Base-by-base conservation (phyloP, 495 filamentous ascomycete genomes). In the Bombardia bombarda region DNA sequence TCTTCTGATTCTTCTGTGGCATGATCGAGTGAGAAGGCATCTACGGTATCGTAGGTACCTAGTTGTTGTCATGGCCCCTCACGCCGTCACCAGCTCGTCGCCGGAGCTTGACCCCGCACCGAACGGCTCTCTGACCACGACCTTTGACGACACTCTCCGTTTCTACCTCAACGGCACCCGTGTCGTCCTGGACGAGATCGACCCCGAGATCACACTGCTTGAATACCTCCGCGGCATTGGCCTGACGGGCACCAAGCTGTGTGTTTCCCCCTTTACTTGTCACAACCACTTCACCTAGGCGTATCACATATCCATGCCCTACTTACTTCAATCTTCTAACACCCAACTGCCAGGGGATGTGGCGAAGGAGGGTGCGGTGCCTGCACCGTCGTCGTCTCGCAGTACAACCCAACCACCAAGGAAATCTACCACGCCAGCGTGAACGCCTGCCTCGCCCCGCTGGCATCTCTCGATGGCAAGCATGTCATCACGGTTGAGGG, bases 401-500 rank as follows among this genome's bases (percentile, higher is more conserved):
- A 95, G 61, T 80, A 84, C 52, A 96, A 95, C 61, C 86, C 86
- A 13, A 96, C 90, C 7, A 93, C 87, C 33, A 84, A 82, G 57
- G 75, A 83, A 53, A 81, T 96, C 44, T 94, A 95, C 55, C 88
- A 97, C 62, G 87, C 88, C 40, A 86, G 82, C 17, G 84, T 95
- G 40, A 97, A 97, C 58, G 92, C 92, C 32, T 98, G 92, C 58
- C 74, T 98, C 24, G 90, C 90, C 12, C 92, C 92, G 1, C 70
- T 98, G 39, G 82, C 89, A 23, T 90, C 87, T 47, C 77, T 98
- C 12, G 92, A 96, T 65, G 92, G 92, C 19, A 98, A 98, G 63
- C 92, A 98, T 74, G 90, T 98, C 48, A 90, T 98, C 52, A 98
- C 92, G 7, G 80, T 98, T 10, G 92, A 98, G 63, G 92, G 92